Evolutionary conservation across 768 basidiomycete genomes (phyloP).

Genomic region (Cystobasidiopsis lactophilus): DNA sequence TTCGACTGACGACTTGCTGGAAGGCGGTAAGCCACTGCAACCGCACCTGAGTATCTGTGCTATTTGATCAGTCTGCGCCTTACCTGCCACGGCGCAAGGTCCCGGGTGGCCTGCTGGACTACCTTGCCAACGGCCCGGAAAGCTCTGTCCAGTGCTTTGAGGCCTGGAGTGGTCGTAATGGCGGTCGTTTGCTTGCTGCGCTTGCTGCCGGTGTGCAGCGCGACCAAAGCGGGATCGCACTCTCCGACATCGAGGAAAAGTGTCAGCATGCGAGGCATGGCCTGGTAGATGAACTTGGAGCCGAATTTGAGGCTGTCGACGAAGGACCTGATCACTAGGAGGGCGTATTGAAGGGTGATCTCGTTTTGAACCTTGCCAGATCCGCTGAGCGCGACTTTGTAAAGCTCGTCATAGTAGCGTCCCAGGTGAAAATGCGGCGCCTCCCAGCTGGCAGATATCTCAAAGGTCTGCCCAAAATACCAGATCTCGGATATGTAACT

Average conservation of each 20-base stretch:
- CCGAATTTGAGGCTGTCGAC: slow-evolving; percentile 44
- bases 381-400: slow-evolving; percentile 1
- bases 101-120: slow-evolving; percentile 26
- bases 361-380: slow-evolving; percentile 1
- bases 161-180: neutral
- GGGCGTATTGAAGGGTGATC: neutral
- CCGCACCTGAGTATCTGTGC: no score
- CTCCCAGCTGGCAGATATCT: slow-evolving; percentile 42
- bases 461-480: no score
- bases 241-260: slow-evolving; percentile 89
- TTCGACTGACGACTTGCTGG: slow-evolving; percentile 85
- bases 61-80: no score
- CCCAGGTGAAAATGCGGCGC: slow-evolving; percentile 69
- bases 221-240: slow-evolving; percentile 20
- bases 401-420: slow-evolving; percentile 47
- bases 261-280: slow-evolving; percentile 75
- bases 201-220: slow-evolving; percentile 10
- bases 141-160: neutral
- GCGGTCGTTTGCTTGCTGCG: no score
- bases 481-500: no score
- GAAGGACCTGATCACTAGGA: slow-evolving; percentile 9
- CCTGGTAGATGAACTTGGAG: slow-evolving; percentile 89
- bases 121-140: neutral
- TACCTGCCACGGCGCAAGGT: slow-evolving; percentile 61
- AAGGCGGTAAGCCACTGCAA: slow-evolving; percentile 82